Conservation (phyloP, 495 filamentous ascomycete species). For the Annulohypoxylon moriforme region DNA sequence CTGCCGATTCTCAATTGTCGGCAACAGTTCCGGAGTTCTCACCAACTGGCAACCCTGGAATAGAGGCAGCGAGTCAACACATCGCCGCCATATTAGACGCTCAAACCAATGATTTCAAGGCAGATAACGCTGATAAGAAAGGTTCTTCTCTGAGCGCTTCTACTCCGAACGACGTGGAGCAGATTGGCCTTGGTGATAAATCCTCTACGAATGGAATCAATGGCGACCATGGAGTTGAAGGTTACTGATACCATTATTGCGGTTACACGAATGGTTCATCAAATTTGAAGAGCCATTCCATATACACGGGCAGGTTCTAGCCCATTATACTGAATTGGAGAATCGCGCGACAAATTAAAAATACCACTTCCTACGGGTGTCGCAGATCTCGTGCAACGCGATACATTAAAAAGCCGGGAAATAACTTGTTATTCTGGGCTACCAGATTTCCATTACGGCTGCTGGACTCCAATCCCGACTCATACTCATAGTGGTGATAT, state of each 20-base stretch:
- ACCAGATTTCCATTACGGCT: slow-evolving; percentile 14
- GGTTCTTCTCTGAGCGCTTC: slow-evolving; percentile 28
- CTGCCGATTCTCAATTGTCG: slow-evolving; percentile 70
- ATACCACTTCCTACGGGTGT: slow-evolving; percentile 1
- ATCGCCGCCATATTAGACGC: slow-evolving; percentile 3
- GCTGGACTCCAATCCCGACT: neutral
- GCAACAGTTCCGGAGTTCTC: slow-evolving; percentile 82
- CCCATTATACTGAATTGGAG: slow-evolving; percentile 1
- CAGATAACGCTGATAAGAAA: slow-evolving; percentile 21
- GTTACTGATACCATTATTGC: slow-evolving; percentile 17
- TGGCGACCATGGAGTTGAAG: slow-evolving; percentile 7
- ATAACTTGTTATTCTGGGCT: neutral
- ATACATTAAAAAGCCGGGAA: neutral
- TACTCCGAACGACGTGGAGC: neutral
- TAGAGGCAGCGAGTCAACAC: slow-evolving; percentile 16
- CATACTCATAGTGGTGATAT: neutral
- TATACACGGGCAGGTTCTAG: slow-evolving; percentile 6
- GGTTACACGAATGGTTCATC: neutral
- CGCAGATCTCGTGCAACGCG: neutral
- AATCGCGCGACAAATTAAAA: slow-evolving; percentile 1
- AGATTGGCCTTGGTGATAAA: neutral
- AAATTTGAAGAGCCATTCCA: slow-evolving; percentile 1
- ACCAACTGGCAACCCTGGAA: slow-evolving; percentile 53
- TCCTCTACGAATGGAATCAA: slow-evolving; percentile 32
- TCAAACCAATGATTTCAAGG: slow-evolving; percentile 11